These are phyloP conservation scores for Pelargonium fulgidum DNA, from an alignment of 441 rosid species.

Conservation along the genomic window DNA sequence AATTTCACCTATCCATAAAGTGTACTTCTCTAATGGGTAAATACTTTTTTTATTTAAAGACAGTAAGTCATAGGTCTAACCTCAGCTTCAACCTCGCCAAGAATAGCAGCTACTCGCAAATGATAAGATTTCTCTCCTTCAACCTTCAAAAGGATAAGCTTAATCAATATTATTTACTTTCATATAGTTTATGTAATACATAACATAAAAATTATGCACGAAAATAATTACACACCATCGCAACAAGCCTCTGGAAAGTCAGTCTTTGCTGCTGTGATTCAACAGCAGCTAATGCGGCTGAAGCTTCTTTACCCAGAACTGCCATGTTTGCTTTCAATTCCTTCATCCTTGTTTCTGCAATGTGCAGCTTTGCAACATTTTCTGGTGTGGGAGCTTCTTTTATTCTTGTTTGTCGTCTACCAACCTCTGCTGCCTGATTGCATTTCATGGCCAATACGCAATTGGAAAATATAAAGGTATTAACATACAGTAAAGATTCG, in stretches of 20 bases:
- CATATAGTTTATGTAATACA: slow-evolving; percentile 9
- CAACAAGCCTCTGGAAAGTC: slow-evolving; percentile 81
- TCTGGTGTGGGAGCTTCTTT: slow-evolving; percentile 77
- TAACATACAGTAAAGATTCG: slow-evolving; percentile 10
- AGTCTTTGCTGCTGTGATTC: slow-evolving; percentile 83
- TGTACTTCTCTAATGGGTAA: slow-evolving; percentile 11
- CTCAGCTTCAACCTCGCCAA: slow-evolving; percentile 94
- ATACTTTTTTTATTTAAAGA: slow-evolving; percentile 4
- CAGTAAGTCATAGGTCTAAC: slow-evolving; percentile 34
- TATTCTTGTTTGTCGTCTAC: slow-evolving; percentile 65
- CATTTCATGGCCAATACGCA: slow-evolving; percentile 22
- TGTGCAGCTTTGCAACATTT: slow-evolving; percentile 77
- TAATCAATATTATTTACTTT: slow-evolving; percentile 10
- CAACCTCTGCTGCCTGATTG: slow-evolving; percentile 60
- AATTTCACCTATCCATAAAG: slow-evolving; percentile 19
- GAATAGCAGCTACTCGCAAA: slow-evolving; percentile 73
- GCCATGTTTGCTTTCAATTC: slow-evolving; percentile 86
- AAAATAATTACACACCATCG: slow-evolving; percentile 49
- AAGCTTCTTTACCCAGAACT: slow-evolving; percentile 88
- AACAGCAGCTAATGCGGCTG: slow-evolving; percentile 85
- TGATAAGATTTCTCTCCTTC: slow-evolving; percentile 88
- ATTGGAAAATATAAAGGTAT: slow-evolving; percentile 16
- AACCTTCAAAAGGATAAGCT: slow-evolving; percentile 41
- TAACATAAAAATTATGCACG: slow-evolving; percentile 11
- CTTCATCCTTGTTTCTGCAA: slow-evolving; percentile 75